Evolutionary conservation across 139 green algal genomes (phyloP).

Genomic region (Ettlia oleoabundans): DNA sequence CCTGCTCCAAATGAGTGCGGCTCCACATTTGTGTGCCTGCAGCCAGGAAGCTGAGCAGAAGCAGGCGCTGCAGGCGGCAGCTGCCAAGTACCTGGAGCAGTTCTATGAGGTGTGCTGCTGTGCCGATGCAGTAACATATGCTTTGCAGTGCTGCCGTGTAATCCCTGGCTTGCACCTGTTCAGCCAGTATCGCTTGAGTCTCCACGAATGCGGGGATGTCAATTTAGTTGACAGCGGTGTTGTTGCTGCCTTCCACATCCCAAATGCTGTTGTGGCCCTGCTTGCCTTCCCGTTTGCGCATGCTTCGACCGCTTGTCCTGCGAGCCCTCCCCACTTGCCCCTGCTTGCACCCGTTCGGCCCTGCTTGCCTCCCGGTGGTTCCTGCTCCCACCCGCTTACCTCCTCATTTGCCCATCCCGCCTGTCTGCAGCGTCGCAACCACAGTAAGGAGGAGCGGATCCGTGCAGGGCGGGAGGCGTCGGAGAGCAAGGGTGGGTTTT

Average conservation of each 20-base stretch:
- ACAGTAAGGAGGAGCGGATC: constrained; percentile 36
- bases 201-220: no score
- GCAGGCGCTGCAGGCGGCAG: constrained; percentile 24
- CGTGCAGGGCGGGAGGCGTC: constrained; percentile 4
- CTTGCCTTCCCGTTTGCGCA: no score
- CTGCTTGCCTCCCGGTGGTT: not conserved
- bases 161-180: not conserved
- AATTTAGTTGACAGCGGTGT: no score
- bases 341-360: not conserved
- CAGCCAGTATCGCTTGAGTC: not conserved
- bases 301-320: no score
- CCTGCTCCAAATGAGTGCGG: not conserved
- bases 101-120: constrained; percentile 40
- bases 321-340: no score
- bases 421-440: constrained; percentile 41
- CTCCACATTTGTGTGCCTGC: not conserved
- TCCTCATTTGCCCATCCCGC: no score
- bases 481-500: constrained; percentile 38
- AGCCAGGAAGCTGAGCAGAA: constrained; percentile 45
- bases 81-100: constrained; percentile 44
- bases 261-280: no score
- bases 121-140: not conserved
- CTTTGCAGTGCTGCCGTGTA: not conserved
- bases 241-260: no score
- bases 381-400: not conserved